Conservation (phyloP, 768 basidiomycete species). For the Russula virescens region DNA sequence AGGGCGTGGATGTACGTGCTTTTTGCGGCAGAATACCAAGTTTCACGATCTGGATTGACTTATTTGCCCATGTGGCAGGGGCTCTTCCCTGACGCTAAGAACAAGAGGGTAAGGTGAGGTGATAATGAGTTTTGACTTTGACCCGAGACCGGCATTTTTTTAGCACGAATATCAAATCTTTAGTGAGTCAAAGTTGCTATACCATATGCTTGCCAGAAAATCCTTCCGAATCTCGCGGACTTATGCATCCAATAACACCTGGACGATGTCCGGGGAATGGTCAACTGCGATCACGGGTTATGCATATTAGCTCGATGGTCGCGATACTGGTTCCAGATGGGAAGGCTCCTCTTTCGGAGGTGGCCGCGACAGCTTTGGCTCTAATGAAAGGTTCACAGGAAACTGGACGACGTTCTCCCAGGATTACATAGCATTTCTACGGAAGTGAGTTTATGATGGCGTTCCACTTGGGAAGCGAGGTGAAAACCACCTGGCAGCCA, state of each 20-base stretch:
- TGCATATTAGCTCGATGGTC: constrained; percentile 73
- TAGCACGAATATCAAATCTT: constrained; percentile 76
- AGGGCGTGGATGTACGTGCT: constrained; percentile 45
- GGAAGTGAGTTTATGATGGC: constrained; percentile 42
- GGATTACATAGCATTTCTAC: constrained; percentile 56
- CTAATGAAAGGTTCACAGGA: constrained; percentile 60
- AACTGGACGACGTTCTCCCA: constrained; percentile 49
- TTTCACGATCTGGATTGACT: neutral
- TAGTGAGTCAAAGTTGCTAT: constrained; percentile 51
- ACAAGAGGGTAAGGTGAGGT: no score
- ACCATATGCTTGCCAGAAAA: constrained; percentile 50
- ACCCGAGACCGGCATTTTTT: neutral
- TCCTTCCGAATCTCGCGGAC: constrained; percentile 38
- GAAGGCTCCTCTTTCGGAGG: constrained; percentile 46
- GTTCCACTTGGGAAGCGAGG: no score
- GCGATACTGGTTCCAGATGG: constrained; percentile 65
- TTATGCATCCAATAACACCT: constrained; percentile 53
- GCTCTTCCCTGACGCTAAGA: constrained; percentile 49
- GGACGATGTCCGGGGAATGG: constrained; percentile 80
- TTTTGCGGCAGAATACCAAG: neutral
- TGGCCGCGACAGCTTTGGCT: constrained; percentile 47
- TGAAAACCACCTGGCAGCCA: no score
- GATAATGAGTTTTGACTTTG: no score
- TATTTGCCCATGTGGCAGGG: constrained; percentile 35
- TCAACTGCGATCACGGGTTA: constrained; percentile 71